These are phyloP conservation scores for Solanum chacoense DNA, from an alignment of 305 asterid species.

Conservation along the genomic window DNA sequence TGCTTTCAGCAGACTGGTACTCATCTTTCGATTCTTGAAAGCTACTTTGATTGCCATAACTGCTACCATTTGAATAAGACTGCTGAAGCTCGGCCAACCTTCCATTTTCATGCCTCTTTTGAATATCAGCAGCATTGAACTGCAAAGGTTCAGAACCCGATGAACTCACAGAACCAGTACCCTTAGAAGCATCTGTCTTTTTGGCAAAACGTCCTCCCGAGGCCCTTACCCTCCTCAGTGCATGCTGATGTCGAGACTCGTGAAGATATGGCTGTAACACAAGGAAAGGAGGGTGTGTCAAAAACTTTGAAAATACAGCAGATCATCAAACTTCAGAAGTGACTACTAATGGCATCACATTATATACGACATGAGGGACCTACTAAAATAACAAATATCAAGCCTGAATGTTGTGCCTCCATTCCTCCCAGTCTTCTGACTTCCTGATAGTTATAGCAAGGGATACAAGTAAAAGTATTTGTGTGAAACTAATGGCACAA, in stretches of 20 bases:
- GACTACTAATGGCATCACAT: not conserved
- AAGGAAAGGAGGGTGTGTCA: not conserved
- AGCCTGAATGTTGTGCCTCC: not conserved
- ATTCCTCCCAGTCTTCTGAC: not conserved
- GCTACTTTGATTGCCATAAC: slow-evolving; percentile 25
- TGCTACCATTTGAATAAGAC: slow-evolving; percentile 9
- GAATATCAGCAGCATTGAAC: slow-evolving; percentile 15
- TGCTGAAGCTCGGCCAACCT: slow-evolving; percentile 2
- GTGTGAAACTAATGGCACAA: not conserved
- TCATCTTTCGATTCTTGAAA: slow-evolving; percentile 23
- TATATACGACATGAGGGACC: not conserved
- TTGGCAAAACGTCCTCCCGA: slow-evolving; percentile 73
- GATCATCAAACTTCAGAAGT: not conserved
- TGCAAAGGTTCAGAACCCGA: slow-evolving; percentile 26
- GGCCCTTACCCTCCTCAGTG: slow-evolving; percentile 64
- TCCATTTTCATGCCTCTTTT: not conserved
- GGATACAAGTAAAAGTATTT: not conserved
- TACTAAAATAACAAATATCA: not conserved
- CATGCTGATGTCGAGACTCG: slow-evolving; percentile 84
- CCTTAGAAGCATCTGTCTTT: slow-evolving; percentile 33
- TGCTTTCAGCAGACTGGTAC: slow-evolving; percentile 8
- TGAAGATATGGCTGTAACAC: slow-evolving; percentile 67
- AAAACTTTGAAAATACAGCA: not conserved
- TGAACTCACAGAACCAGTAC: slow-evolving; percentile 24
- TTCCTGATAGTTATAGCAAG: not conserved